These are phyloP conservation scores for Colletotrichum siamense DNA, from an alignment of 2,329 filamentous ascomycete genomes.

Conservation along the genomic window DNA sequence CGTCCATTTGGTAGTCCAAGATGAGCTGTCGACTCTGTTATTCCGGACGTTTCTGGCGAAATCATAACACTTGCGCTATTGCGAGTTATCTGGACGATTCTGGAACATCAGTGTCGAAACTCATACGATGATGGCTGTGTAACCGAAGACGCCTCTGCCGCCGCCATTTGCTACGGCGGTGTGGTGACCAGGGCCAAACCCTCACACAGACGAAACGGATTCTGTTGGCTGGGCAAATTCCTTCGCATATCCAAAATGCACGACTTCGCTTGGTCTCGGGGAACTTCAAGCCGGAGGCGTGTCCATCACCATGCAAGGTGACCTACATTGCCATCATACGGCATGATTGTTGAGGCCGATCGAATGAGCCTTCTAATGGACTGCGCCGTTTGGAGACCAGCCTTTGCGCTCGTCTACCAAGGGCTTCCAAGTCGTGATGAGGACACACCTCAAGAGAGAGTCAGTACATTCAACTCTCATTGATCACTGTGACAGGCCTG, in stretches of 20 bases:
- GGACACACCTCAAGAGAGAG: not conserved
- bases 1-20: conserved; percentile 14
- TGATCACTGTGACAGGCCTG: not conserved
- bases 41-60: not conserved
- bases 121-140: not conserved
- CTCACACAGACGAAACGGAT: not conserved
- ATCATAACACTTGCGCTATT: not conserved
- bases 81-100: not conserved
- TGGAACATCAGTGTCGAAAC: not conserved
- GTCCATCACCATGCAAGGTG: conserved; percentile 5
- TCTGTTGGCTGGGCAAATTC: not conserved
- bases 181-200: conserved; percentile 11
- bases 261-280: not conserved
- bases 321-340: conserved; percentile 14
- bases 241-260: not conserved
- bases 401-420: not conserved
- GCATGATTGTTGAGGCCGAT: conserved; percentile 17
- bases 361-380: not conserved
- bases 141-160: not conserved
- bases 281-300: not conserved
- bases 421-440: not conserved
- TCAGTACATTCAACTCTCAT: not conserved
- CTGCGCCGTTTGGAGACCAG: not conserved
- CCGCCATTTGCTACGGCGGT: not conserved
- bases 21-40: conserved; percentile 12